Evolutionary conservation across 73 alveolate genomes (phyloP), one percentile per base, ranked within the genome.

Genomic region (Strombidium stylifer): DNA sequence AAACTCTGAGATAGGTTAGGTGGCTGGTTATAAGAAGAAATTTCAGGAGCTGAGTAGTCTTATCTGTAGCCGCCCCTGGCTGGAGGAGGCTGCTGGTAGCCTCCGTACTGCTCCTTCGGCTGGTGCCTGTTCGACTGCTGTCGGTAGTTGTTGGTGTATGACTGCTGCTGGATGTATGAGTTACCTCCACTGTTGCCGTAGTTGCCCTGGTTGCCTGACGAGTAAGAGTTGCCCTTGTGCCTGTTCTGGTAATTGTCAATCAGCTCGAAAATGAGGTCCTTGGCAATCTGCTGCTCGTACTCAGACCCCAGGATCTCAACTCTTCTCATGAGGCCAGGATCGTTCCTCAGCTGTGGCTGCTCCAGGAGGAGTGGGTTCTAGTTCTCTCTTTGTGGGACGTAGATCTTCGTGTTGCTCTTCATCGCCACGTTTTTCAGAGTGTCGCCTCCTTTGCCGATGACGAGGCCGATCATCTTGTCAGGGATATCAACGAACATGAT

Each of bases 371-470:
- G n/a, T n/a, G n/a, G n/a, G n/a, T n/a, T n/a, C n/a, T n/a, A n/a
- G n/a, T n/a, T 53, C 48, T 48, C 18, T 31, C 53, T 69, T 46
- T 69, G 51, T 8, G 67, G 72, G 1, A 69, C 82, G 20, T 69
- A 36, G 14, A 69, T 48, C 44, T 57, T 51, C 1, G 82, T 72
- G 7, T 96, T 97, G 28, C 94, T 77, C 66, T 92, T 86, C 19
- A 88, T 82, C 69, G 88, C 71, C 20, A 92, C 44, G 56, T 79
- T 27, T 37, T 94, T 56, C 24, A 92, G 88, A 4, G 97, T 92
- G 49, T 92, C 98, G 34, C 98, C 98, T 58, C 87, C 90, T 44
- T 84, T 86, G 1, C 98, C 98, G 37, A 92, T 88, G 0, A 88
- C 74, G 51, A 92, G 58, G 39, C 95, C 96, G n/a, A 85, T 94